phyloP scores from a whole-genome alignment of 2,329 filamentous ascomycete genomes.

The Microdochium paspali region DNA sequence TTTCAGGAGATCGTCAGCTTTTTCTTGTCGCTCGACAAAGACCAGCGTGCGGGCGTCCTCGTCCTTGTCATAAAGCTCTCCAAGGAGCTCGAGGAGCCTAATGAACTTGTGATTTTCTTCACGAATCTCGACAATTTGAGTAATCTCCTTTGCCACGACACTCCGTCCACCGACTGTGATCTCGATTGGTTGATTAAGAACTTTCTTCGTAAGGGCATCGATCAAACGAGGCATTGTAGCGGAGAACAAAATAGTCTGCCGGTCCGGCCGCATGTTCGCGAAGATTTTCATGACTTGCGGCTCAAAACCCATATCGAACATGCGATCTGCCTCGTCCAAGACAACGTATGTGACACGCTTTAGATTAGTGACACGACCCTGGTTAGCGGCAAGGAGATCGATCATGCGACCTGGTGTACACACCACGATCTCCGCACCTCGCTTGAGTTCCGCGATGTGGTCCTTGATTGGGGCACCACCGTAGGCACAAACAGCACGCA shows the following conservation, averaged over 20 bases:
- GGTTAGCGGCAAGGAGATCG: constrained; percentile 86
- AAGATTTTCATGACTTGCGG: constrained; percentile 97
- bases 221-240: constrained; percentile 94
- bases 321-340: constrained; percentile 92
- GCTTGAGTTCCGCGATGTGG: constrained; percentile 92
- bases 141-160: constrained; percentile 85
- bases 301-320: constrained; percentile 99
- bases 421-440: constrained; percentile 88
- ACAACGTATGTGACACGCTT: constrained; percentile 87
- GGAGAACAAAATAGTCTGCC: constrained; percentile 91
- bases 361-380: constrained; percentile 88
- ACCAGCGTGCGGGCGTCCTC: constrained; percentile 86
- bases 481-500: constrained; percentile 86
- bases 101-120: constrained; percentile 77
- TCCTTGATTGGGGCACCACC: constrained; percentile 94
- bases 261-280: constrained; percentile 80
- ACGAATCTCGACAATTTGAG: constrained; percentile 82
- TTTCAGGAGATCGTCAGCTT: constrained; percentile 69
- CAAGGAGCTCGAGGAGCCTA: constrained; percentile 75
- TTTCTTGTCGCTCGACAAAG: constrained; percentile 88
- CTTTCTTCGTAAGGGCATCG: constrained; percentile 82
- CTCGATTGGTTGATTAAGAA: constrained; percentile 75
- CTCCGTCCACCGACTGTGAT: constrained; percentile 85
- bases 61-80: constrained; percentile 75
- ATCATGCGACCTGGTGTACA: constrained; percentile 94